Percentiles rank a stretch among this genome's conserved stretches.
Evolutionary conservation across 1,139 yeast species (phyloP).

Genomic region (Yueomyces sp.): DNA sequence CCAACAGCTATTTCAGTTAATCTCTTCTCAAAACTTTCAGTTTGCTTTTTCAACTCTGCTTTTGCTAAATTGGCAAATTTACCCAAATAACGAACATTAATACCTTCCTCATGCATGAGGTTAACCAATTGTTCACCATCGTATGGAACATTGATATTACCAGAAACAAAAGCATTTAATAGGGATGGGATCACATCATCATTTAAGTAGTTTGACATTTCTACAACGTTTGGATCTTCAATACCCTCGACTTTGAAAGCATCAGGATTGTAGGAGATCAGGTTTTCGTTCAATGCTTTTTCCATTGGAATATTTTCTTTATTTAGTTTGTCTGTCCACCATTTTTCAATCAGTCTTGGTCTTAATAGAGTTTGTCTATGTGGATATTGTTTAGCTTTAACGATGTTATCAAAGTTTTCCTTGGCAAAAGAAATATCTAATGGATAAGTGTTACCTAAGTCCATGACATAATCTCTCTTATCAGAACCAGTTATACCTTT

Average conservation of each 20-base stretch:
- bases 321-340: slow-evolving; percentile 70
- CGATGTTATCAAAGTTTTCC: slow-evolving; percentile 31
- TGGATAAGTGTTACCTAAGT: slow-evolving; percentile 75
- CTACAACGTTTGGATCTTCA: slow-evolving; percentile 52
- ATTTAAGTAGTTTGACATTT: slow-evolving; percentile 52
- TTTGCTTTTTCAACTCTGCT: slow-evolving; percentile 19
- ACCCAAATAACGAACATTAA: slow-evolving; percentile 84
- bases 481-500: slow-evolving; percentile 85
- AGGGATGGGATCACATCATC: slow-evolving; percentile 51
- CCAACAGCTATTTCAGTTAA: slow-evolving; percentile 19
- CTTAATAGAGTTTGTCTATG: slow-evolving; percentile 70
- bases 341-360: slow-evolving; percentile 79
- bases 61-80: slow-evolving; percentile 24
- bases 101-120: slow-evolving; percentile 67
- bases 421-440: slow-evolving; percentile 69
- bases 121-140: slow-evolving; percentile 69
- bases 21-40: slow-evolving; percentile 15
- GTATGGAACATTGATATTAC: slow-evolving; percentile 51
- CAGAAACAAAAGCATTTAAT: slow-evolving; percentile 34
- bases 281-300: slow-evolving; percentile 44
- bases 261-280: slow-evolving; percentile 66
- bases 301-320: slow-evolving; percentile 30
- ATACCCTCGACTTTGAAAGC: slow-evolving; percentile 44
- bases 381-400: slow-evolving; percentile 49
- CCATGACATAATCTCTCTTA: slow-evolving; percentile 73